A percentile compares a stretch with the other conserved stretches of the same genome.
Evolutionary conservation across 148 eudicot genomes (phyloP).

Genomic region (Rhododendron kiyosumense): DNA sequence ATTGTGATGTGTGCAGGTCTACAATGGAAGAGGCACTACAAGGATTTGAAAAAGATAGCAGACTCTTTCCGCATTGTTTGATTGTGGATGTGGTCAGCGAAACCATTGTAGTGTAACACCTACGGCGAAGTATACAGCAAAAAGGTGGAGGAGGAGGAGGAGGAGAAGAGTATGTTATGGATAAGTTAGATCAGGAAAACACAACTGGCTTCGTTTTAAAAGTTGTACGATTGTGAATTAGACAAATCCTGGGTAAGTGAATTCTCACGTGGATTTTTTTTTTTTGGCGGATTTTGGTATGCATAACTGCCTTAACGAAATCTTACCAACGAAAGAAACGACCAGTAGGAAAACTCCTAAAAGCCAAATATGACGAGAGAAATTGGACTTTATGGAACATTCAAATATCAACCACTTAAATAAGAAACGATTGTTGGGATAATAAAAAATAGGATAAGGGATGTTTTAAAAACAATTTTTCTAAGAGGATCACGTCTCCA

Average conservation of each 20-base stretch:
- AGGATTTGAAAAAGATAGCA: constrained; percentile 72
- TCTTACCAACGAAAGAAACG: not conserved
- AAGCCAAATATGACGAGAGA: too few species aligned
- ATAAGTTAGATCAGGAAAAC: not conserved
- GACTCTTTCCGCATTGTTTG: constrained; percentile 77
- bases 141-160: not conserved
- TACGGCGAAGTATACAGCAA: not conserved
- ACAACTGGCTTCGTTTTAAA: not conserved
- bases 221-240: not conserved
- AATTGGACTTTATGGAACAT: too few species aligned
- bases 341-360: not conserved
- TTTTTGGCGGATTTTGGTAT: not conserved
- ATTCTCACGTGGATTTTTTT: not conserved
- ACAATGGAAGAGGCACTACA: constrained; percentile 91
- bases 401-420: too few species aligned
- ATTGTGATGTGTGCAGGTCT: constrained; percentile 48
- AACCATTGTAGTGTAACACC: not conserved
- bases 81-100: constrained; percentile 1
- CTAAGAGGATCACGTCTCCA: too few species aligned
- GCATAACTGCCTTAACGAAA: not conserved
- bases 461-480: too few species aligned
- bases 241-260: not conserved
- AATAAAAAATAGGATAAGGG: too few species aligned
- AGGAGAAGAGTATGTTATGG: not conserved
- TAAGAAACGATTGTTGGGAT: too few species aligned